Evolutionary conservation across 139 green algal genomes (phyloP), one percentile per base, ranked within the genome.

Genomic region (Chlorella sp.): DNA sequence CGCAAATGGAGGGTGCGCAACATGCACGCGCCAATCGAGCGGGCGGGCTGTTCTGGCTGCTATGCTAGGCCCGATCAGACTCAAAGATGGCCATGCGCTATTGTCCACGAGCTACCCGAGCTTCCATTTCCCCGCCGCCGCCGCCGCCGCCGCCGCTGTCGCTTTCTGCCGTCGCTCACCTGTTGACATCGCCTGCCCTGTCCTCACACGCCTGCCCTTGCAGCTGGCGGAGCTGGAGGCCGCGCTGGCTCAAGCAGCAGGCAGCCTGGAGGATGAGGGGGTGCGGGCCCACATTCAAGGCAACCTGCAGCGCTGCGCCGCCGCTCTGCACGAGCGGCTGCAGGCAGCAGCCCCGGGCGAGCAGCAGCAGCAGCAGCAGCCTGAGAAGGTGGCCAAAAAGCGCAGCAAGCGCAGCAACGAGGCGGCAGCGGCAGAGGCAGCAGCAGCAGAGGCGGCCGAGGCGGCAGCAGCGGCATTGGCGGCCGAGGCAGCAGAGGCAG

Each of bases 1-100:
- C 64, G 68, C 34, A 88, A 81, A 75, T 88, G 84, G 84, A 81
- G n/a, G 84, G 84, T 48, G 68, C 57, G 53, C n/a, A 15, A 66
- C 36, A 57, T 53, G 30, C 39, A 36, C 22, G n/a, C 37, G 21
- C 22, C 16, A 30, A 21, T 16, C 22, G 28, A 19, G 34, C n/a
- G 24, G 24, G 22, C 64, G 64, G 11, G 24, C 24, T 73, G 64
- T 73, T 26, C 64, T n/a, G 64, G n/a, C 26, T 34, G 68, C 68
- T 36, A 9, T 57, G 48, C 48, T n/a, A n/a, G 9, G 48, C 9
- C 48, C 9, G 48, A 57, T 57, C 5, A 57, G 48, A 57, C 48
- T 57, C 9, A 5, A 5, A 5, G 48, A 57, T 57, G 48, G 48
- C 5, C 48, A 9, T 57, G 9, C 9, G 48, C 48, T 57, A 57